These are phyloP conservation scores for Pezicula rhizophila DNA, from an alignment of 2,329 filamentous ascomycete genomes.

Conservation along the genomic window DNA sequence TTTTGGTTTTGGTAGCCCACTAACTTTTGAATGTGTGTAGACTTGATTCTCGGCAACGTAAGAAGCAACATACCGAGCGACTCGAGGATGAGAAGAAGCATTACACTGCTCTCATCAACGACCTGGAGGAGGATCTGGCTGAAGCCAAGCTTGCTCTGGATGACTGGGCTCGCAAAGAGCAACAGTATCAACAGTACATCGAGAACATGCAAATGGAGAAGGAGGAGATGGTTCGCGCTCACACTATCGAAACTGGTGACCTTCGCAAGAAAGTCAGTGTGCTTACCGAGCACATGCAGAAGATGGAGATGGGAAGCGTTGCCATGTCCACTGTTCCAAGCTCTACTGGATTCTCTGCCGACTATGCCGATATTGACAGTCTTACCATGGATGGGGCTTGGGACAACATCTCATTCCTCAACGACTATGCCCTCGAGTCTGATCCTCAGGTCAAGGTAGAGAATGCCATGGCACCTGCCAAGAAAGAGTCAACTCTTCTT, in stretches of 20 bases:
- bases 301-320: conserved; percentile 65
- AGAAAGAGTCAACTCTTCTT: conserved; percentile 45
- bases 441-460: conserved; percentile 50
- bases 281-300: conserved; percentile 66
- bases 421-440: conserved; percentile 60
- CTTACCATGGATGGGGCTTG: conserved; percentile 76
- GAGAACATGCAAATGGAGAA: conserved; percentile 77
- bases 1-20: conserved; percentile 11
- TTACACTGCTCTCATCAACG: conserved; percentile 68
- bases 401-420: conserved; percentile 76
- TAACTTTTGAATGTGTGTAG: conserved; percentile 37
- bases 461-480: conserved; percentile 42
- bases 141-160: conserved; percentile 64
- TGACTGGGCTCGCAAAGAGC: conserved; percentile 66
- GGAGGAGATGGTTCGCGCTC: conserved; percentile 80
- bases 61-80: conserved; percentile 96
- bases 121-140: conserved; percentile 72
- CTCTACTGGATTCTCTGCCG: conserved; percentile 59
- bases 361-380: conserved; percentile 77
- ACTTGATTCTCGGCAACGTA: conserved; percentile 91
- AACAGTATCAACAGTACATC: conserved; percentile 69
- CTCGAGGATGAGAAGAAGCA: conserved; percentile 96
- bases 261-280: conserved; percentile 88
- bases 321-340: conserved; percentile 45
- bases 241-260: conserved; percentile 86